Evolutionary conservation across 106 monocot genomes (phyloP).

Genomic region (Platanthera zijinensis): DNA sequence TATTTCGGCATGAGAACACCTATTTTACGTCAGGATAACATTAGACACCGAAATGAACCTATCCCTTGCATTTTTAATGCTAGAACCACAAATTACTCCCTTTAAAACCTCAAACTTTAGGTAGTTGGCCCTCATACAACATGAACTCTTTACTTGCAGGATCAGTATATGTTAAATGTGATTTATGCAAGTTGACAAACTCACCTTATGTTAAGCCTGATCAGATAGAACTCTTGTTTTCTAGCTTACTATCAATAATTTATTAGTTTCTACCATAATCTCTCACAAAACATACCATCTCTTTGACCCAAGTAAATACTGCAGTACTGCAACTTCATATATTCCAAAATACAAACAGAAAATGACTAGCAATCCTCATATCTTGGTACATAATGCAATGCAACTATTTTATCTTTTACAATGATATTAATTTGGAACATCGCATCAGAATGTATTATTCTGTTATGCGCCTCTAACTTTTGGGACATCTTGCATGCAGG

Average conservation of each 20-base stretch:
- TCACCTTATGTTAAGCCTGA: not conserved
- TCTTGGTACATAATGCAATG: not conserved
- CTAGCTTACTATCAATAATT: not conserved
- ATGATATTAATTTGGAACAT: not conserved
- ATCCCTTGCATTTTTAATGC: not conserved
- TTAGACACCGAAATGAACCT: not conserved
- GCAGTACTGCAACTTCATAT: not conserved
- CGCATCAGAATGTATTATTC: not conserved
- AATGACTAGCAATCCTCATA: not conserved
- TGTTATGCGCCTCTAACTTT: not conserved
- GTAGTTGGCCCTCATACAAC: not conserved
- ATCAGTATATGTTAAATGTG: too few relatives aligned
- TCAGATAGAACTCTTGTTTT: not conserved
- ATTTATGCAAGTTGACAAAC: not conserved
- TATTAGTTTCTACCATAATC: not conserved
- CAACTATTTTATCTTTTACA: not conserved
- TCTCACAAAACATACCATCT: not conserved
- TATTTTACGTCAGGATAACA: not conserved
- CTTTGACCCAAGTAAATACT: not conserved
- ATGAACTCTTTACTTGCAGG: not conserved
- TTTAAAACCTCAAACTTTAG: not conserved
- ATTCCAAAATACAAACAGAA: not conserved
- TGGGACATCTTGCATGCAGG: slow-evolving; percentile 32
- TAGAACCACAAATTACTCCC: not conserved
- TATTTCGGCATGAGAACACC: not conserved